These are phyloP conservation scores for Naganishia vishniacii DNA, from an alignment of 768 basidiomycete species.

Conservation along the genomic window DNA sequence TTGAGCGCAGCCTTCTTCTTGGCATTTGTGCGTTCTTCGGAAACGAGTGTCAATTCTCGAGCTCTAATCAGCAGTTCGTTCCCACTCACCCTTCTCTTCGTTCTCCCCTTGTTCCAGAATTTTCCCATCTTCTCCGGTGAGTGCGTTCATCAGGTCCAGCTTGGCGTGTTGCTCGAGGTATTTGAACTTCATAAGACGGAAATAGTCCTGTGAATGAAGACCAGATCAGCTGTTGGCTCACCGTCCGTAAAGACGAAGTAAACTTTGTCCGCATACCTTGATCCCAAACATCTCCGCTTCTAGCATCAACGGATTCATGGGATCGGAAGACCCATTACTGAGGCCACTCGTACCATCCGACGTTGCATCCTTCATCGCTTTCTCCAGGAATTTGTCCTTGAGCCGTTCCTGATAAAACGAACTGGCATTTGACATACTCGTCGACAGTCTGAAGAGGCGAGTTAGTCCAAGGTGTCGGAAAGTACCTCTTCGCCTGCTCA, in stretches of 20 bases:
- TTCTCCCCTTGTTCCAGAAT: constrained; percentile 76
- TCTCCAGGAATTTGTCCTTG: constrained; percentile 17
- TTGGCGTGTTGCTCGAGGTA: constrained; percentile 88
- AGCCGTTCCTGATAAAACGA: constrained; percentile 16
- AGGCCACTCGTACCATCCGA: constrained; percentile 12
- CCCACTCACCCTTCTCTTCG: constrained; percentile 52
- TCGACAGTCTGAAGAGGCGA: neutral
- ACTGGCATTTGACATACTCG: neutral
- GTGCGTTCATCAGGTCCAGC: constrained; percentile 76
- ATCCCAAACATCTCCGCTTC: constrained; percentile 16
- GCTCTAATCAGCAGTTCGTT: neutral
- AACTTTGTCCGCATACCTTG: neutral
- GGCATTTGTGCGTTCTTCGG: constrained; percentile 57
- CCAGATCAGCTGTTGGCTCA: neutral
- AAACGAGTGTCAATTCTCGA: neutral
- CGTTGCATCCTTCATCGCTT: constrained; percentile 17
- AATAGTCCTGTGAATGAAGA: constrained; percentile 35
- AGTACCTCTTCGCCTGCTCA: neutral
- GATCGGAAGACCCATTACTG: constrained; percentile 7
- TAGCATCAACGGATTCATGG: constrained; percentile 18
- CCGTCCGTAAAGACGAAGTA: neutral
- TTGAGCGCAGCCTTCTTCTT: constrained; percentile 68
- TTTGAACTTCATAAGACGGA: constrained; percentile 65
- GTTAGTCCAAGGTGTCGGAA: neutral
- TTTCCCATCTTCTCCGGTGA: constrained; percentile 77